Percentiles rank a stretch among this genome's conserved stretches.
Evolutionary conservation across 2,329 filamentous ascomycete genomes (phyloP).

Genomic region (Pyricularia grisea): DNA sequence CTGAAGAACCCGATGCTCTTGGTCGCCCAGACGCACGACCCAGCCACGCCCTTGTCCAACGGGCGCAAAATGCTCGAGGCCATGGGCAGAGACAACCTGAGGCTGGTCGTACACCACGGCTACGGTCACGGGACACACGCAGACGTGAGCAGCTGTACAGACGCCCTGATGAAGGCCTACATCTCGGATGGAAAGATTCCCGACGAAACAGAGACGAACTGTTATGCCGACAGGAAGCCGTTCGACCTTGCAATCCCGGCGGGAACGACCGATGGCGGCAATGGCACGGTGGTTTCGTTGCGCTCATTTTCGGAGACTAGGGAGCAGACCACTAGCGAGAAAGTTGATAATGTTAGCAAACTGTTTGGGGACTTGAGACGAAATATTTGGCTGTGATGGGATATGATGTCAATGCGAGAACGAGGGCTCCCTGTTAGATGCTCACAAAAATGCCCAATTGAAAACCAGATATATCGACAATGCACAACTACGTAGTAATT

Average conservation of each 20-base stretch:
- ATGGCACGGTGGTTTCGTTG: not conserved
- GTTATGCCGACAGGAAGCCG: constrained; percentile 37
- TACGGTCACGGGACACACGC: constrained; percentile 34
- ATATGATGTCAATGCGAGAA: not conserved
- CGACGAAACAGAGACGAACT: constrained; percentile 29
- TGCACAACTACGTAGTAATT: not conserved
- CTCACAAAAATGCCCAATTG: no score
- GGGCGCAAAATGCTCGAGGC: constrained; percentile 31
- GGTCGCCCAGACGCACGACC: constrained; percentile 39
- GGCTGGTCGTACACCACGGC: constrained; percentile 37
- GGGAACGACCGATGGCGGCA: not conserved
- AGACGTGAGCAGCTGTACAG: constrained; percentile 36
- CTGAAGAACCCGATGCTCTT: constrained; percentile 34
- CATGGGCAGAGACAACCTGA: constrained; percentile 35
- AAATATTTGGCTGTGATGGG: not conserved
- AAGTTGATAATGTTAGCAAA: not conserved
- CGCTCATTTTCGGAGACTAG: not conserved
- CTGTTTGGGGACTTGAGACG: not conserved
- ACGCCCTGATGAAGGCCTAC: constrained; percentile 27
- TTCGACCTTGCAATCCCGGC: constrained; percentile 11
- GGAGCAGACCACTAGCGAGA: not conserved
- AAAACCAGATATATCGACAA: not conserved
- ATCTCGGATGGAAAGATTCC: constrained; percentile 32
- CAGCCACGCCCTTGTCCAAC: constrained; percentile 39
- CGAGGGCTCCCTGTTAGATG: no score